phyloP scores from a whole-genome alignment of 176 grass and related monocot genomes.

The Aegilops bicornis region DNA sequence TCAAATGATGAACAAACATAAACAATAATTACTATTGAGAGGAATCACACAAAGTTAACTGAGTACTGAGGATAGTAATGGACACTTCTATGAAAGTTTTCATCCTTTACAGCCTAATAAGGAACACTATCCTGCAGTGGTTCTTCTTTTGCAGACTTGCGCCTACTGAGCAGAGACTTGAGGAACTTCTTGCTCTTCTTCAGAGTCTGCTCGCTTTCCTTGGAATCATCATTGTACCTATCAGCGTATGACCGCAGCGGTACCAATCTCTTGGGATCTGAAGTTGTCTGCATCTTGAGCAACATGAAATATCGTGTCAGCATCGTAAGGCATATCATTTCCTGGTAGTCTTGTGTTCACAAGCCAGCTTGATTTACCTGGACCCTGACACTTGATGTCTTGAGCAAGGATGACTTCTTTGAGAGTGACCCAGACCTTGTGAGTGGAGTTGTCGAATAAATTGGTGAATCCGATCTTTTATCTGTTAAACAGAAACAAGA shows the following conservation, averaged over 20 bases:
- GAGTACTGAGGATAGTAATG: too few species aligned
- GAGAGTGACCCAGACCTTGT: constrained; percentile 63
- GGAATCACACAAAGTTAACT: too few species aligned
- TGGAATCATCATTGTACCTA: constrained; percentile 42
- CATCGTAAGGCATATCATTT: neutral
- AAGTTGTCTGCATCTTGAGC: constrained; percentile 28
- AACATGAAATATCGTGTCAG: neutral
- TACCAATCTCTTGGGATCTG: constrained; percentile 60
- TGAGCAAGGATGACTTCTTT: constrained; percentile 71
- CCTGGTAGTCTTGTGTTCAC: neutral
- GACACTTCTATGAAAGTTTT: too few species aligned
- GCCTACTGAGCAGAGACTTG: constrained; percentile 82
- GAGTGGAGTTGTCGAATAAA: constrained; percentile 35
- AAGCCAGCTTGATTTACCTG: constrained; percentile 61
- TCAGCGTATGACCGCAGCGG: constrained; percentile 59
- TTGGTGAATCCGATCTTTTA: constrained; percentile 52
- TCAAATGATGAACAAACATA: too few species aligned
- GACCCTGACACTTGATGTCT: constrained; percentile 63
- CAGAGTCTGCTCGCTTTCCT: constrained; percentile 55
- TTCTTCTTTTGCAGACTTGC: constrained; percentile 92
- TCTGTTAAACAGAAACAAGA: constrained; percentile 42
- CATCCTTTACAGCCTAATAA: too few species aligned
- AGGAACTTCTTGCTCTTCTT: constrained; percentile 88
- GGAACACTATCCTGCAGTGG: constrained; percentile 9
- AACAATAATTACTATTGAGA: too few species aligned